Evolutionary conservation across 495 filamentous ascomycete genomes (phyloP).

Genomic region (Lophiostoma macrostomum): DNA sequence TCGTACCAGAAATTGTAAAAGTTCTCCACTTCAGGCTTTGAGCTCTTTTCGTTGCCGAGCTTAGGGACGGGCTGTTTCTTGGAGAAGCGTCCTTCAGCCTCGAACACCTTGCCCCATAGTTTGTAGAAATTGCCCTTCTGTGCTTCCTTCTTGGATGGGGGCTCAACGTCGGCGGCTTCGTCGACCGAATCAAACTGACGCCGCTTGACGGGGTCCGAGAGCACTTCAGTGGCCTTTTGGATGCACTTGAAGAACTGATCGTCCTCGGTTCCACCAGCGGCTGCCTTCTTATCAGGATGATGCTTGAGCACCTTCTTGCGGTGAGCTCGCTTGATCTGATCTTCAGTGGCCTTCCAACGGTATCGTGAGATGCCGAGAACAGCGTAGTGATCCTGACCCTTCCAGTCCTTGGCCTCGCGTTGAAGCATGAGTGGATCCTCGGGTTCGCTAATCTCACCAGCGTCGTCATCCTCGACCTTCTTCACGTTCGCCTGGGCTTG

Average conservation of each 20-base stretch:
- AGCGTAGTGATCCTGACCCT: conserved; percentile 97
- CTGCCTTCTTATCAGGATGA: conserved; percentile 98
- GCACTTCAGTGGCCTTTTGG: conserved; percentile 93
- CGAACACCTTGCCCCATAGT: conserved; percentile 83
- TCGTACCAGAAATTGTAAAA: conserved; percentile 99
- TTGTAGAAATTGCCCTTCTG: conserved; percentile 91
- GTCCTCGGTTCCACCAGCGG: conserved; percentile 79
- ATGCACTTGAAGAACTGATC: conserved; percentile 99
- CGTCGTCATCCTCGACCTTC: conserved; percentile 90
- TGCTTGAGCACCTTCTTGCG: conserved; percentile 99
- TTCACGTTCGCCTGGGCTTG: conserved; percentile 91
- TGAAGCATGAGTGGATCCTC: conserved; percentile 88
- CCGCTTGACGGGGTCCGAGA: conserved; percentile 86
- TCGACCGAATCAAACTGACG: conserved; percentile 97
- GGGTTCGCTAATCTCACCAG: conserved; percentile 83
- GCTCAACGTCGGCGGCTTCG: conserved; percentile 84
- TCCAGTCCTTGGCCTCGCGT: conserved; percentile 98
- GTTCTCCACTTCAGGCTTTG: conserved; percentile 80
- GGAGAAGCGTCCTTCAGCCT: conserved; percentile 87
- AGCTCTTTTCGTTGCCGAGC: conserved; percentile 79
- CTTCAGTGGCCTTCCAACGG: conserved; percentile 86
- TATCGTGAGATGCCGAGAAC: conserved; percentile 91
- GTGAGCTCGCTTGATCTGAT: conserved; percentile 97
- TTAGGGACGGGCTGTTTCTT: conserved; percentile 80
- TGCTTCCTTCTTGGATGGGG: conserved; percentile 83